Evolutionary conservation across 1,284 basidiomycete species (phyloP), one percentile per base, ranked within the genome.

Genomic region (Neotropicomus parvogracilis): DNA sequence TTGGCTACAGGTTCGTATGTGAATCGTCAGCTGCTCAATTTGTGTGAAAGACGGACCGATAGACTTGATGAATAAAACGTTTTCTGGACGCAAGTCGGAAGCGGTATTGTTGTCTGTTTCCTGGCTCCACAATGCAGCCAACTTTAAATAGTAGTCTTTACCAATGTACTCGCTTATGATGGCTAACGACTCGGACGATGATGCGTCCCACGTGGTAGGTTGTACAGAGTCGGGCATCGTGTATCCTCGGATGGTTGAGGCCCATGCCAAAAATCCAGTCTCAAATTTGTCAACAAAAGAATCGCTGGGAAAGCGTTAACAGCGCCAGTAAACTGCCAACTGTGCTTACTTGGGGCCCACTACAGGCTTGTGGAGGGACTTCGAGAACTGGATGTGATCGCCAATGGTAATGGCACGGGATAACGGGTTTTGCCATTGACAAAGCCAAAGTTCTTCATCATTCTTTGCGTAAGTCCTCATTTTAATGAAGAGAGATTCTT

Each of bases 221-320:
- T 70, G 33, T 74, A 28, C 31, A 20, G 41, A 19, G 34, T 74
- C 44, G 72, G 79, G 7, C 4, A 71, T 67, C 60, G 53, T 65
- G 60, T 94, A 92, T 27, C 80, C 91, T 60, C 85, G 84, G 49
- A 93, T 74, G 32, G 73, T 75, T 40, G 80, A 70, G 29, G 81
- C 75, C 93, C 95, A 97, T 1, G 83, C 74, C 43, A 98, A 70
- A 77, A 95, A 97, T 1, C 95, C 95, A 2, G 87, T 89, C 40
- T 75, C 71, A 19, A 87, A 72, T 64, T 93, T 91, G 71, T 98
- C 95, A 9, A 88, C 70, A 55, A 84, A 85, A 40, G 74, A 66
- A 33, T 75, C 71, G 24, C 74, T 78, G 50, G 13, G 39, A 48
- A 46, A 21, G 3, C 11, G 24, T 63, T 20, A 66, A n/a, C 11